These are phyloP conservation scores for Hymenoscyphus occultus DNA, from an alignment of 2,329 filamentous ascomycete genomes.

Conservation along the genomic window DNA sequence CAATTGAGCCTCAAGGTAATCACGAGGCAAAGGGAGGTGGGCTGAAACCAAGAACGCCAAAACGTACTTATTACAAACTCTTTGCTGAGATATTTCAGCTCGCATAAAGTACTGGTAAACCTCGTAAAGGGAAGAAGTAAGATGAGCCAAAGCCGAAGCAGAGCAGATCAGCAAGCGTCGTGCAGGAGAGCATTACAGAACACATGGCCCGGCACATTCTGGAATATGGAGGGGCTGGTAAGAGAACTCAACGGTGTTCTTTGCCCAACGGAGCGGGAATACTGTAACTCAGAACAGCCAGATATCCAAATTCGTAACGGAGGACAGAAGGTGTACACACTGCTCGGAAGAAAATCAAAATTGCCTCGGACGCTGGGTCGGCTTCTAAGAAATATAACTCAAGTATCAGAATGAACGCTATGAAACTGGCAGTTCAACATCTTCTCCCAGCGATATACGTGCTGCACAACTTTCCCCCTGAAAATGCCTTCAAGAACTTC, in stretches of 20 bases:
- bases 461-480: background rate
- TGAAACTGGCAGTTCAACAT: background rate
- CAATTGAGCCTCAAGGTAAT: background rate
- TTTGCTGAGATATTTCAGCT: background rate
- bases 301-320: conserved; percentile 1
- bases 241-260: conserved; percentile 2
- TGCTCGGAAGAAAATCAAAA: background rate
- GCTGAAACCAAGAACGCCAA: background rate
- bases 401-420: background rate
- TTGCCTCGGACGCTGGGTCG: background rate
- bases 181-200: background rate
- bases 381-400: background rate
- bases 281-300: conserved; percentile 1
- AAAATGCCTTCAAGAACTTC: conserved; percentile 3
- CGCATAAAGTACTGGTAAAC: background rate
- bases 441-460: background rate
- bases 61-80: background rate
- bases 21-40: background rate
- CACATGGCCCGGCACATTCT: background rate
- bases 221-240: background rate
- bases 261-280: conserved; percentile 3
- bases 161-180: background rate
- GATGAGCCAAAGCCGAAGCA: background rate
- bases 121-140: background rate
- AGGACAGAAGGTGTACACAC: background rate